phyloP scores from a whole-genome alignment of 1,139 yeast genomes.

The Saccharomyces pastorianus region DNA sequence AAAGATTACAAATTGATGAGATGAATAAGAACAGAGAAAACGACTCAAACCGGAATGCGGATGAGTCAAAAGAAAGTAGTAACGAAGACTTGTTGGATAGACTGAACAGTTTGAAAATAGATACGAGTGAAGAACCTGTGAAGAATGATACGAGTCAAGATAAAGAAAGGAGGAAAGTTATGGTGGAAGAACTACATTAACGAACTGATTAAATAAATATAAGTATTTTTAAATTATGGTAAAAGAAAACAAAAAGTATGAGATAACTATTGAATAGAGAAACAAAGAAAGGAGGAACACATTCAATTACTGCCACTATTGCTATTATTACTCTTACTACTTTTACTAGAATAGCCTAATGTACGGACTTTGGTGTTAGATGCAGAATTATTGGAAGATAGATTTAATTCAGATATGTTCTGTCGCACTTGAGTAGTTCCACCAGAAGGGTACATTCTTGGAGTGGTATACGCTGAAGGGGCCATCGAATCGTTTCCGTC shows the following conservation, averaged over 20 bases:
- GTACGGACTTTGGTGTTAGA: background rate
- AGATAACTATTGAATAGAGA: no score
- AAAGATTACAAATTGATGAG: conserved; percentile 5
- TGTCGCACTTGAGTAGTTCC: background rate
- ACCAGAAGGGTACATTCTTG: background rate
- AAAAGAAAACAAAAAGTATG: background rate
- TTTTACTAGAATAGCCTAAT: background rate
- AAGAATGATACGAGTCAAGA: background rate
- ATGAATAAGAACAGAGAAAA: conserved; percentile 1
- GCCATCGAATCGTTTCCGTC: background rate
- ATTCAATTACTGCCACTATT: background rate
- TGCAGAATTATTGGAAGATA: background rate
- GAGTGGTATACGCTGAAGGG: background rate
- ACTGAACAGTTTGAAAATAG: background rate
- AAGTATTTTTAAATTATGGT: background rate
- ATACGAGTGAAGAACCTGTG: background rate
- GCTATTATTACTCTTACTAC: no score
- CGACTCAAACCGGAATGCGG: background rate
- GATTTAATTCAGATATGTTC: background rate
- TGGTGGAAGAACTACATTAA: background rate
- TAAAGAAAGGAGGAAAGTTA: background rate
- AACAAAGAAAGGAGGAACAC: background rate
- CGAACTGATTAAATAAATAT: background rate
- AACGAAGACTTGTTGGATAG: background rate
- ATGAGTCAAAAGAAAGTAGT: background rate